Percentiles rank a stretch among this genome's conserved stretches.
Conservation (phyloP, 148 eudicot genomes). For the Simmondsia chinensis region DNA sequence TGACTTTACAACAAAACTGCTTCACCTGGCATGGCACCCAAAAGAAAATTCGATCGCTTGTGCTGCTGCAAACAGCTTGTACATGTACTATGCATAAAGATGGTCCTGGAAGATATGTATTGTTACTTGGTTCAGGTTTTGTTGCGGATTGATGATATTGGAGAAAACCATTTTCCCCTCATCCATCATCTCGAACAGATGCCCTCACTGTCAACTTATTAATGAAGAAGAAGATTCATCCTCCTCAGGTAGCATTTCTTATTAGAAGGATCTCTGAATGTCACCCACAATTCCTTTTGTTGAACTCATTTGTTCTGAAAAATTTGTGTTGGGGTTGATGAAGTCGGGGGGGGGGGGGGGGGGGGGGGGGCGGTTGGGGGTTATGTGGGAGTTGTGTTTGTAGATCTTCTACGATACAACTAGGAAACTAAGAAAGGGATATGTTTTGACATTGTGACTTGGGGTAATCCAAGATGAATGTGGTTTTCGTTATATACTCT, state of each 20-base stretch:
- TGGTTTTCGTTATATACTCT: no score
- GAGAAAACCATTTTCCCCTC: slow-evolving; percentile 16
- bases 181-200: neutral
- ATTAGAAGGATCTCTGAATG: no score
- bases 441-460: no score
- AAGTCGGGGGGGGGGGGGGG: no score
- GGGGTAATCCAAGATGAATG: no score
- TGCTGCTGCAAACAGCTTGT: slow-evolving; percentile 93
- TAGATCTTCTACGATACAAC: no score
- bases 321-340: no score
- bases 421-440: no score
- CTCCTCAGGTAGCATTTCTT: slow-evolving; percentile 1
- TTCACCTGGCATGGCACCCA: slow-evolving; percentile 96
- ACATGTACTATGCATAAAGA: slow-evolving; percentile 85
- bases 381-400: no score
- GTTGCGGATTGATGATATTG: slow-evolving; percentile 10
- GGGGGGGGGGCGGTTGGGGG: no score
- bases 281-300: no score
- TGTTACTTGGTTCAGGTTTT: slow-evolving; percentile 13
- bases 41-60: slow-evolving; percentile 79
- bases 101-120: slow-evolving; percentile 8
- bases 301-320: neutral
- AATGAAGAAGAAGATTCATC: neutral
- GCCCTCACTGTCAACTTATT: neutral
- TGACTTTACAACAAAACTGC: slow-evolving; percentile 79